Evolutionary conservation across 257 asterid genomes (phyloP), one percentile per base, ranked within the genome.

Genomic region (Linaria vulgaris): DNA sequence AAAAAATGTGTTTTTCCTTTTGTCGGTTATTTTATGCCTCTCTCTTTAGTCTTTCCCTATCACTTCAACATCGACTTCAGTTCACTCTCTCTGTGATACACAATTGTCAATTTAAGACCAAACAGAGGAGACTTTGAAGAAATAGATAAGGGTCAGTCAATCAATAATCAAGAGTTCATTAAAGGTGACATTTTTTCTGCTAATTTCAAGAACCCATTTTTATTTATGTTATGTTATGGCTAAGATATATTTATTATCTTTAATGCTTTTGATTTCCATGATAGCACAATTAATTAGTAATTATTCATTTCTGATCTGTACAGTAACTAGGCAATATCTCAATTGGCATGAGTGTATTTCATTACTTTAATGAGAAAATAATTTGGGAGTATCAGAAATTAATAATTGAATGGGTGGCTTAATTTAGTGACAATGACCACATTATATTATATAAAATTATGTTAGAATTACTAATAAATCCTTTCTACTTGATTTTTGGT

Each of bases 161-260:
- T n/a, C n/a, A n/a, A n/a, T 61, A 67, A 61, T 68, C 74, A 67
- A 63, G 62, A 67, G 51, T 71, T 65, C 77, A 61, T 59, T 30
- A 68, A 48, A 78, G 82, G 78, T 73, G 21, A 43, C 44, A 27
- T 73, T 52, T 48, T 68, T 68, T 67, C 51, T 10, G 37, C 39
- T 25, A 9, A 41, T 62, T 74, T 65, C 70, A 51, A 59, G 63
- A 67, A 55, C 62, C 62, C 56, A 2, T 45, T n/a, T 30, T 67
- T 54, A 17, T 43, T 23, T 49, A 37, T 2, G 25, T 47, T 59
- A 22, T 16, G n/a, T n/a, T n/a, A n/a, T 34, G 67, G 63, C 52
- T 24, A 44, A 34, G 57, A 12, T 47, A 6, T 31, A 13, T 16
- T 15, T 44, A 41, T n/a, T 63, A 22, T 24, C 56, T 58, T 63